phyloP scores from a whole-genome alignment of 225 moss, liverwort and hornwort species.

The Pleurozium schreberi region DNA sequence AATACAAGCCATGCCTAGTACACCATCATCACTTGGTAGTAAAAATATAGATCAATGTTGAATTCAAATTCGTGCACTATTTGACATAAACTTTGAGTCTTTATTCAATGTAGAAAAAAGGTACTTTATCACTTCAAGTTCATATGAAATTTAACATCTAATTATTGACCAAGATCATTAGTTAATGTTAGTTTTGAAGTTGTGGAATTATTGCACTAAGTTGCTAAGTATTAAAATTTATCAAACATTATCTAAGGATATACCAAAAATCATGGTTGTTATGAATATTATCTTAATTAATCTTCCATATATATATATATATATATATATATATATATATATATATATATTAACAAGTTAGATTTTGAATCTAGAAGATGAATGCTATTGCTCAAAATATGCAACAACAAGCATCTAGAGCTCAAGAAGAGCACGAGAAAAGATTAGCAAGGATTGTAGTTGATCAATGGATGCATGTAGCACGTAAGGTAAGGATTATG shows the following conservation, averaged over 20 bases:
- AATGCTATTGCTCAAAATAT: neutral
- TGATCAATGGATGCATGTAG: slow-evolving; percentile 76
- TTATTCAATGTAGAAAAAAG: neutral
- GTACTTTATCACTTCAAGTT: neutral
- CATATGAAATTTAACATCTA: neutral
- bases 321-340: too few species aligned
- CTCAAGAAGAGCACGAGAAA: slow-evolving; percentile 45
- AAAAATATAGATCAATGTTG: neutral
- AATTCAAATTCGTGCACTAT: neutral
- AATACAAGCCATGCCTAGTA: neutral
- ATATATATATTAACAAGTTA: neutral
- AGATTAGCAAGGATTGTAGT: slow-evolving; percentile 78
- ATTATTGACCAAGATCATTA: neutral
- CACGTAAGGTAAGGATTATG: slow-evolving; percentile 30
- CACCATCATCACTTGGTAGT: neutral
- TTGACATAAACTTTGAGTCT: neutral
- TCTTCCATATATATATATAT: neutral
- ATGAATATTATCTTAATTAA: too few species aligned
- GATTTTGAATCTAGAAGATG: neutral
- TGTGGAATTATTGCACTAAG: neutral
- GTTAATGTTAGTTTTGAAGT: neutral
- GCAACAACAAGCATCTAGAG: slow-evolving; percentile 25
- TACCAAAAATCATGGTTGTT: neutral
- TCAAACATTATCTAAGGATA: neutral
- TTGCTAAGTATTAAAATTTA: neutral